These are phyloP conservation scores for Mycosphaerella sp. DNA, from an alignment of 2,329 filamentous ascomycete genomes.

Conservation along the genomic window DNA sequence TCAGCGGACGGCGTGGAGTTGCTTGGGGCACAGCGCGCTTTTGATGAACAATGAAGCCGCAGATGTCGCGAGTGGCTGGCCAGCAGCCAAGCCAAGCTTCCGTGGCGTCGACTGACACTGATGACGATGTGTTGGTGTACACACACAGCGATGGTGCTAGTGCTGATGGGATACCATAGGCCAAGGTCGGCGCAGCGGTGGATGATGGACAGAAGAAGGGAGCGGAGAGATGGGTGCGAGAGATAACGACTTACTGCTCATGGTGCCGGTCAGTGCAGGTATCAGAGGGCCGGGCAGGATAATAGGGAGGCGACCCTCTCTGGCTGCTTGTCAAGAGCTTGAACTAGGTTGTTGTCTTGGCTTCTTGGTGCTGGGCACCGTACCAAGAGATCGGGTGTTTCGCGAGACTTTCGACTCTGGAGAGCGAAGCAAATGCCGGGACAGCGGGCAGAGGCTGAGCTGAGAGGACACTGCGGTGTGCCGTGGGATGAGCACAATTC, in stretches of 20 bases:
- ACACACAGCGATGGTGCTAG: neutral
- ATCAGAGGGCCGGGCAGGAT: neutral
- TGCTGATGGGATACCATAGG: slow-evolving; percentile 6
- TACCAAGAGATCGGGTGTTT: neutral
- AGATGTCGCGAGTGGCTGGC: slow-evolving; percentile 6
- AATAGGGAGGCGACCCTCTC: neutral
- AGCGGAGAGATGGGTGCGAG: neutral
- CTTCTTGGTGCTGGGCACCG: neutral
- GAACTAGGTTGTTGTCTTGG: neutral
- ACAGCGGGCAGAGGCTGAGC: too few species aligned
- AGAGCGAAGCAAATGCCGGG: too few species aligned
- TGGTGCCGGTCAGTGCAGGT: neutral
- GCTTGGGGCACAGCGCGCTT: neutral
- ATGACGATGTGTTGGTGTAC: neutral
- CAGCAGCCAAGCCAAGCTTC: slow-evolving; percentile 11
- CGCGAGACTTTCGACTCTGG: too few species aligned
- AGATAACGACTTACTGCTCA: slow-evolving; percentile 9
- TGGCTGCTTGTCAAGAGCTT: neutral
- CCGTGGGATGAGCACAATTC: too few species aligned
- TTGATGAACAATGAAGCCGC: neutral
- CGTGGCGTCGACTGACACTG: neutral
- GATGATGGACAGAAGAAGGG: neutral
- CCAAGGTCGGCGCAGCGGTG: slow-evolving; percentile 8
- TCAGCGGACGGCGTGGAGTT: neutral
- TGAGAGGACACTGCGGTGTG: too few species aligned